Evolutionary conservation across 2,329 filamentous ascomycete genomes (phyloP), one percentile per base, ranked within the genome.

Genomic region (Lojkania enalia): DNA sequence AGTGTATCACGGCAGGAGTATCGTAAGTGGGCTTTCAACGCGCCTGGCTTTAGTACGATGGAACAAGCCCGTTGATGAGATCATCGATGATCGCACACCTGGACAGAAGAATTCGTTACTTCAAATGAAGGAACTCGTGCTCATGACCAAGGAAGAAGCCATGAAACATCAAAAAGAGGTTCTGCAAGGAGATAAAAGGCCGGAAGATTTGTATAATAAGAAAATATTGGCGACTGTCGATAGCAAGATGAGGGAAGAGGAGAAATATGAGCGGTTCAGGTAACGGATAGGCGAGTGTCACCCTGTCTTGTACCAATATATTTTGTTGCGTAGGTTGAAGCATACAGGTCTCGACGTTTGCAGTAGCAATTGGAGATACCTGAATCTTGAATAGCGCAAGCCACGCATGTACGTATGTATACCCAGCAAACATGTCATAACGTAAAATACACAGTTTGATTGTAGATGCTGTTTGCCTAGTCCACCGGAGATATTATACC

Each of bases 131-230:
- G 85, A 95, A 35, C 65, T 96, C 48, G 90, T 96, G 0, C 88
- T 87, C 58, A 89, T 96, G 88, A 96, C 91, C 1, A 95, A 91
- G 67, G 91, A 96, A 49, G 91, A 96, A 70, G 88, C 87, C 2
- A 73, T 78, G 13, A 78, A 81, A 46, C 94, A 99, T 69, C 88
- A 95, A 65, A 87, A 84, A 66, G 77, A 89, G 61, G 78, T 97
- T 1, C 74, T 97, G 33, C 85, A 82, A 58, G 87, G 82, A 0
- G 80, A 78, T 1, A 87, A 85, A 71, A 71, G 65, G 6, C 75
- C 82, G 0, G 85, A 88, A 53, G 85, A 92, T 1, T 51, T 96
- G 19, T 99, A 96, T 63, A 83, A 86, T 58, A 63, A 70, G 13
- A 80, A 82, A 20, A 83, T 86, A 0, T 73, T 95, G 38, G 76